Evolutionary conservation across 805 yeast species (phyloP).

Genomic region (Lachancea lanzarotensis): DNA sequence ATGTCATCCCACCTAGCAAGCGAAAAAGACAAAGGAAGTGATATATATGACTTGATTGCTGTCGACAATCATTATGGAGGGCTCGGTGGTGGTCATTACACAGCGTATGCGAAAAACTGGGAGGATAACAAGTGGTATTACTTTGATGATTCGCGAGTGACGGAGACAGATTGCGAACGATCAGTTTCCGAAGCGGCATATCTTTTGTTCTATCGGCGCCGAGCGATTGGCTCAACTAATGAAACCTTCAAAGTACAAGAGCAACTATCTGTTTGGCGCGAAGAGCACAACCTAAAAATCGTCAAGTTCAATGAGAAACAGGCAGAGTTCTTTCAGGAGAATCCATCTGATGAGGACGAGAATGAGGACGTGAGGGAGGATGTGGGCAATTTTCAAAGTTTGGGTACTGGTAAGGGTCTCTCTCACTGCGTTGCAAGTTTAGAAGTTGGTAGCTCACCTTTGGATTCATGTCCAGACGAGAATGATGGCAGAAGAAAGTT

Average conservation of each 20-base stretch:
- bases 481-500: slow-evolving; percentile 23
- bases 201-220: slow-evolving; percentile 70
- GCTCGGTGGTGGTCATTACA: slow-evolving; percentile 95
- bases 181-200: slow-evolving; percentile 77
- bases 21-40: slow-evolving; percentile 21
- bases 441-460: slow-evolving; percentile 20
- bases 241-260: slow-evolving; percentile 44
- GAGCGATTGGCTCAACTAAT: slow-evolving; percentile 26
- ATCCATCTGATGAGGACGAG: slow-evolving; percentile 21
- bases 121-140: slow-evolving; percentile 79
- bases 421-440: slow-evolving; percentile 19
- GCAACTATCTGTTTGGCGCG: slow-evolving; percentile 39
- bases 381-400: neutral
- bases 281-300: slow-evolving; percentile 24
- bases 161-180: slow-evolving; percentile 50
- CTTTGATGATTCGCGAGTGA: slow-evolving; percentile 78
- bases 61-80: slow-evolving; percentile 97
- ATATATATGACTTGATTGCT: slow-evolving; percentile 78
- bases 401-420: slow-evolving; percentile 9
- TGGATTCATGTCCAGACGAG: slow-evolving; percentile 11
- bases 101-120: slow-evolving; percentile 79
- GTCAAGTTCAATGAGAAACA: slow-evolving; percentile 19
- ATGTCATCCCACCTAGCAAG: slow-evolving; percentile 51
- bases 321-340: slow-evolving; percentile 24
- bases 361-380: slow-evolving; percentile 20